Evolutionary conservation across 176 grass and related monocot species (phyloP), one percentile per base, ranked within the genome.

Genomic region (Cenchrus americanus): DNA sequence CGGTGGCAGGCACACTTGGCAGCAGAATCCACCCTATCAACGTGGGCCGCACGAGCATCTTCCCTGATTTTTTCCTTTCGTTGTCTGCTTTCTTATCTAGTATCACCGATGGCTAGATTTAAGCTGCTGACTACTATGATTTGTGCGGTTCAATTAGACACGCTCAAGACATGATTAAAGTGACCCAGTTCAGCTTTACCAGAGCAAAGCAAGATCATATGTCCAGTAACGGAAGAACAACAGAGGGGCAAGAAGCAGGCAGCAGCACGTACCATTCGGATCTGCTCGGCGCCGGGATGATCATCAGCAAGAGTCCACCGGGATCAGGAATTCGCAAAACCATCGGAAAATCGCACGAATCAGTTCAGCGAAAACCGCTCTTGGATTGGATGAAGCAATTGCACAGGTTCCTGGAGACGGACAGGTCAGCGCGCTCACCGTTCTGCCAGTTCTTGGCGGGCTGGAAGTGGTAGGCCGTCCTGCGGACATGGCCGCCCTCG

Each of bases 401-500:
- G 37, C 5, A 42, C 23, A 18, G 42, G 0, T 27, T 27, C n/a
- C 26, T 5, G 1, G 14, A 48, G 10, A 48, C 32, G 14, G 6
- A 48, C 32, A 18, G 6, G 78, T 69, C 78, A 53, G 6, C 18
- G 8, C 1, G 14, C 67, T 5, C 69, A 97, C 95, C 95, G 71
- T 97, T 97, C 54, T 92, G 88, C 95, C 95, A 97, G 78, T 94
- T 89, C 78, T 88, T 87, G 8, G 90, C 62, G 7, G 95, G 92
- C 77, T 92, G 95, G 86, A 97, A 97, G 85, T 97, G 95, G 86
- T 94, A 97, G 71, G 92, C 88, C 12, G 90, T 97, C 79, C 88
- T 89, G 82, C 52, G 3, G 19, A 58, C 87, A 19, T 75, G 81
- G 66, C 73, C 10, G 19, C 14, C 62, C 4, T 21, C 19, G 19